phyloP scores from a whole-genome alignment of 106 monocot genomes.

The Acanthochlamys bracteata region DNA sequence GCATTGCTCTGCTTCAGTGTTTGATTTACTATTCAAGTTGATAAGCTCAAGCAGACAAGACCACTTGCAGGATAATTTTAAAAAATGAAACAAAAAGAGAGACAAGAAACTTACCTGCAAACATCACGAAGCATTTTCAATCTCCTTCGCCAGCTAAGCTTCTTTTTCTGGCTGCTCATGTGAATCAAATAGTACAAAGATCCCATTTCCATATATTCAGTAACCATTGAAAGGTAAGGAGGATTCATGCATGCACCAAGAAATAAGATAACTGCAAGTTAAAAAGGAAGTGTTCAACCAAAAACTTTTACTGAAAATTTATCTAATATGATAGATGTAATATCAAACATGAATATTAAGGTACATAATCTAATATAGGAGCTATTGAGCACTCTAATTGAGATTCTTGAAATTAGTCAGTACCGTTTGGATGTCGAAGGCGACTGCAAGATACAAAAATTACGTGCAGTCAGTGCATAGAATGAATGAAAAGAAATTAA shows the following conservation, averaged over 20 bases:
- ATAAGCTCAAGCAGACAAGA: neutral
- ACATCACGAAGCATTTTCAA: conserved; percentile 96
- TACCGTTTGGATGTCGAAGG: conserved; percentile 96
- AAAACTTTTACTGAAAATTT: neutral
- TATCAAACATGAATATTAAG: neutral
- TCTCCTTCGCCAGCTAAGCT: conserved; percentile 86
- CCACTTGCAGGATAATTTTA: neutral
- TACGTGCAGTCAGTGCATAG: conserved; percentile 11
- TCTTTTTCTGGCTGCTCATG: conserved; percentile 87
- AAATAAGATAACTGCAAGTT: conserved; percentile 77
- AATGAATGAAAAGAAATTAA: neutral
- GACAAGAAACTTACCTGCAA: conserved; percentile 52
- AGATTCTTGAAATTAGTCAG: neutral
- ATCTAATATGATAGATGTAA: too few species aligned
- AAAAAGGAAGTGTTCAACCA: neutral
- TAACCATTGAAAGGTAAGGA: conserved; percentile 81
- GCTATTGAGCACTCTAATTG: neutral
- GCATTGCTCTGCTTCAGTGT: too few species aligned
- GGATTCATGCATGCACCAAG: conserved; percentile 92
- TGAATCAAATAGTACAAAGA: conserved; percentile 90
- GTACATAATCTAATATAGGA: neutral
- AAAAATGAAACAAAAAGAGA: neutral
- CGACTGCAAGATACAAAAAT: conserved; percentile 54
- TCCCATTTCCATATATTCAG: conserved; percentile 96
- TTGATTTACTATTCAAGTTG: too few species aligned